Evolutionary conservation across 2,329 filamentous ascomycete species (phyloP).

Genomic region (Cladorrhinum sp.): DNA sequence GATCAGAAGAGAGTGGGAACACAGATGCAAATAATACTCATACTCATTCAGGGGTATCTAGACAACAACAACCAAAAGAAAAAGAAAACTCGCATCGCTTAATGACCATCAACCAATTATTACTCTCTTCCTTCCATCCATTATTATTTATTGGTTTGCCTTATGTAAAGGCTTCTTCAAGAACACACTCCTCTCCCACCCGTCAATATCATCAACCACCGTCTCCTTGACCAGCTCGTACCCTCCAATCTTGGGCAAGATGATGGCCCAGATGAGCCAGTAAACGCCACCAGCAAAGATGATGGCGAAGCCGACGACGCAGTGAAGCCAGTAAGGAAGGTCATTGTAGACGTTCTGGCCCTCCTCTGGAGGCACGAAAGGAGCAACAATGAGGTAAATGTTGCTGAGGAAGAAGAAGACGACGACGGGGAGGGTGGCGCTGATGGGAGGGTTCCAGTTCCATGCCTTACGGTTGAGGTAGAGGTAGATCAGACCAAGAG

Average conservation of each 20-base stretch:
- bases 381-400: constrained; percentile 58
- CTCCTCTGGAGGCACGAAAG: constrained; percentile 52
- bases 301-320: constrained; percentile 54
- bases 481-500: constrained; percentile 51
- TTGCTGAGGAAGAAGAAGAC: constrained; percentile 61
- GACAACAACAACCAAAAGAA: neutral
- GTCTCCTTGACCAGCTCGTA: constrained; percentile 57
- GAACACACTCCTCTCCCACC: constrained; percentile 61
- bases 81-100: neutral
- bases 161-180: constrained; percentile 36
- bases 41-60: constrained; percentile 3
- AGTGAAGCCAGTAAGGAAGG: constrained; percentile 58
- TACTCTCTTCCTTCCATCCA: neutral
- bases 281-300: constrained; percentile 52
- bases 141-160: neutral
- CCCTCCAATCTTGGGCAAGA: constrained; percentile 49
- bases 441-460: constrained; percentile 55
- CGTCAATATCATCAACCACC: constrained; percentile 55
- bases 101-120: neutral
- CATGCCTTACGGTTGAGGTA: constrained; percentile 47
- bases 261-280: constrained; percentile 54
- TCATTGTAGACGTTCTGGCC: constrained; percentile 52
- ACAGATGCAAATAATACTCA: too few species aligned
- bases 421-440: constrained; percentile 51
- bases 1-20: too few species aligned